phyloP scores from a whole-genome alignment of 257 asterid species.

The Oldenlandia corymbosa region DNA sequence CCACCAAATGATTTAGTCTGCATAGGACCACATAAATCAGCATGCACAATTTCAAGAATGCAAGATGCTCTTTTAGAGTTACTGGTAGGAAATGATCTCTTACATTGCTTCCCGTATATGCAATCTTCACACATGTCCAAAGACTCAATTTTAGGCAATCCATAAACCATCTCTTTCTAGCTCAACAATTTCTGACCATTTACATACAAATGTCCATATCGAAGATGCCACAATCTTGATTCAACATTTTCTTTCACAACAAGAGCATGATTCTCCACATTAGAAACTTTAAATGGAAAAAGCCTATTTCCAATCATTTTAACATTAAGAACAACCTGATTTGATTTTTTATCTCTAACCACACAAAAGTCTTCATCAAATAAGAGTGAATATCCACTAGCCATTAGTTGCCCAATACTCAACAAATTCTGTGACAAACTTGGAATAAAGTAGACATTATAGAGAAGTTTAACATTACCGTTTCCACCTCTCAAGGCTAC shows the following conservation, averaged over 20 bases:
- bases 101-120: slow-evolving; percentile 1
- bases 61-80: background rate
- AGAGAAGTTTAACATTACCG: background rate
- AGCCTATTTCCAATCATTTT: background rate
- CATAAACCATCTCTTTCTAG: slow-evolving; percentile 7
- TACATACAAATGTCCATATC: slow-evolving; percentile 16
- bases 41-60: background rate
- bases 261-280: background rate
- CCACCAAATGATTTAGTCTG: background rate
- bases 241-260: background rate
- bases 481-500: background rate
- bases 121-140: slow-evolving; percentile 1
- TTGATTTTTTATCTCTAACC: background rate
- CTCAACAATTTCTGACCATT: background rate
- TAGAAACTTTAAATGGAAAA: slow-evolving; percentile 2
- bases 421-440: background rate
- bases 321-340: background rate
- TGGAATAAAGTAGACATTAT: background rate
- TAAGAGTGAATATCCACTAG: background rate
- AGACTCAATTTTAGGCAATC: background rate
- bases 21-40: slow-evolving; percentile 2
- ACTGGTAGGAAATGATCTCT: background rate
- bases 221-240: slow-evolving; percentile 4
- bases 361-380: slow-evolving; percentile 12
- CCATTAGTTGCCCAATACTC: background rate